Base-by-base conservation (phyloP, 352 stramenopile genomes). In the Phytophthora aleatoria region DNA sequence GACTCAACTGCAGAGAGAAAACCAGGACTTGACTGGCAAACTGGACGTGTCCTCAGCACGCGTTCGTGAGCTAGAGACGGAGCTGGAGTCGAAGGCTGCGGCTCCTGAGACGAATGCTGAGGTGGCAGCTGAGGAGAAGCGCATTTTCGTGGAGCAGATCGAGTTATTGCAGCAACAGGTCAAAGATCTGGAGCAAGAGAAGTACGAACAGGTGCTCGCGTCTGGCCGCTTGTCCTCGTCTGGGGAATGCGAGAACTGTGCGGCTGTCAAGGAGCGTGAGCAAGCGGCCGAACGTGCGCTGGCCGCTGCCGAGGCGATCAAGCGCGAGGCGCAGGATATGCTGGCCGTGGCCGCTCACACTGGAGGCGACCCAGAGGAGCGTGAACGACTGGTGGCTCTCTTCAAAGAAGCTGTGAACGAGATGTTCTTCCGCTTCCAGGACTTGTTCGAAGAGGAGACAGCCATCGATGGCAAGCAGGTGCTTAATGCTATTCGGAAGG, bases 351-450 rank as follows among this genome's bases (percentile, higher is more conserved):
- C 62, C 35, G 43, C 44, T n/a, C 59, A 67, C 33, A 64, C 51
- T 50, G 68, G 31, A 28, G 64, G 55, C 27, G 54, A 30, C 36
- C 36, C 48, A 0, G 57, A 70, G 6, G 62, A 82, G 26, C 75
- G 79, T 11, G 72, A 85, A 42, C 59, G 55, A 41, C 52, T 90
- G 9, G 67, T 83, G 42, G 66, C 44, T 11, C 57, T 94, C 45
- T 91, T 92, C 68, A 94, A 94, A 47, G 81, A 92, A 49, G 68
- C 76, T 0, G 76, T 92, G 56, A 94, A 91, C 61, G 83, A 92
- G 13, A 88, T 94, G 74, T 92, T 92, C 55, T 92, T 87, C 64
- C 85, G 80, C 4, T 91, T 94, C 53, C 83, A 94, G 43, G 85
- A 94, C 28, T 64, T 88, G 31, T 92, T 94, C 53, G 85, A 94